These are phyloP conservation scores for Zygnema circumcarinatum DNA, from an alignment of 139 green algal genomes.

Conservation along the genomic window DNA sequence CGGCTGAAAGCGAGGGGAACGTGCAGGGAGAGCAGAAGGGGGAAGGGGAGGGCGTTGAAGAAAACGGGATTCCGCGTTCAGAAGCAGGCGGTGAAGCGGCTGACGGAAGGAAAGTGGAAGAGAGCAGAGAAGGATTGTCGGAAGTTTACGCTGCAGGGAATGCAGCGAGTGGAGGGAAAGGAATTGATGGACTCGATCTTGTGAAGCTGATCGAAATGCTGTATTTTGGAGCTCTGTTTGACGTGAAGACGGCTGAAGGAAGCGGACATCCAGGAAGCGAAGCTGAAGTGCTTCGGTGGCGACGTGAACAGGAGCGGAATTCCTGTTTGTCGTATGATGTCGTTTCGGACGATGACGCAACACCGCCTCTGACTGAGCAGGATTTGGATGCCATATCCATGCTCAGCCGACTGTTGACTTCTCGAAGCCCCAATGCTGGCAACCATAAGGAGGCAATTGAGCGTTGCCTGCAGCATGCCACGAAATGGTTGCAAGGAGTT, in stretches of 20 bases:
- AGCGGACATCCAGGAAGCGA: background rate
- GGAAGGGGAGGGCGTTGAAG: background rate
- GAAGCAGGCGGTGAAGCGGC: background rate
- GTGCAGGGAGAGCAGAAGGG: background rate
- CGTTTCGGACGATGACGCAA: constrained; percentile 5
- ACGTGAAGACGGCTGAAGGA: background rate
- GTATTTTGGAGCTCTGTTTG: constrained; percentile 19
- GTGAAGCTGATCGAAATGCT: background rate
- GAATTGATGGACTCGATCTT: background rate
- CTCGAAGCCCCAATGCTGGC: background rate
- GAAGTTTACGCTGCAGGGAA: background rate
- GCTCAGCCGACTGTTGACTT: constrained; percentile 7
- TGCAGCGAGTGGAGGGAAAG: background rate
- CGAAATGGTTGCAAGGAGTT: background rate
- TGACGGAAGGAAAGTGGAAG: background rate
- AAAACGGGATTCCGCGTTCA: background rate
- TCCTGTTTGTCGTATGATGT: constrained; percentile 21
- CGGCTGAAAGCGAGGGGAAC: background rate
- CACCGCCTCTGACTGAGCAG: background rate
- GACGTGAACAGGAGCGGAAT: constrained; percentile 7
- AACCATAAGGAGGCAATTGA: constrained; percentile 6
- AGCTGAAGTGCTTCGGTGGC: background rate
- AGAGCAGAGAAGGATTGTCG: background rate
- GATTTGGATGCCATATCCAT: constrained; percentile 17
- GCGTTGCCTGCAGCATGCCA: background rate